Conservation (phyloP, 768 basidiomycete species). For the Pleurotus salmoneostramineus region DNA sequence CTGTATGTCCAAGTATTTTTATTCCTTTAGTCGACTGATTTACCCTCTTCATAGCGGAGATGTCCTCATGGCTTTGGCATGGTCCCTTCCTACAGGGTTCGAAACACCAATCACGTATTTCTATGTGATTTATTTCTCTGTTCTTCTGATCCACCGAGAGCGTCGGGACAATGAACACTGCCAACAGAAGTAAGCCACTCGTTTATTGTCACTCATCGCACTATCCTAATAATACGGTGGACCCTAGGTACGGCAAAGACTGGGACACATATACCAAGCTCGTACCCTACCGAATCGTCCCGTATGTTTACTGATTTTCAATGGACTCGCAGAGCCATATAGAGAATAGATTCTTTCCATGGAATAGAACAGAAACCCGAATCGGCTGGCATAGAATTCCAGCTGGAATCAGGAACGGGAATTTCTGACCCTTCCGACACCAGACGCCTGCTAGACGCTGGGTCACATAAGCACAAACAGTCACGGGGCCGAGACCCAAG, state of each 20-base stretch:
- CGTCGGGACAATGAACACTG: conserved; percentile 89
- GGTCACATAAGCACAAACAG: too few relatives aligned
- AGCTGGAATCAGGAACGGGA: too few relatives aligned
- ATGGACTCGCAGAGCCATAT: neutral
- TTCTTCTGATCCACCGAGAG: conserved; percentile 88
- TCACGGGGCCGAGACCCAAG: too few relatives aligned
- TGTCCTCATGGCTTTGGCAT: conserved; percentile 83
- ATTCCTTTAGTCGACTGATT: conserved; percentile 15
- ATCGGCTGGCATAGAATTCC: too few relatives aligned
- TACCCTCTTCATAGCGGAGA: conserved; percentile 52
- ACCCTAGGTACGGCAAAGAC: conserved; percentile 77
- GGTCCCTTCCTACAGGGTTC: conserved; percentile 94
- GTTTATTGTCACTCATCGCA: too few relatives aligned
- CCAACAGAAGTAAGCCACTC: conserved; percentile 66
- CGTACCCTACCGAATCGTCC: conserved; percentile 72
- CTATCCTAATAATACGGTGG: neutral
- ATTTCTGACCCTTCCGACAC: too few relatives aligned
- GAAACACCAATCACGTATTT: conserved; percentile 93
- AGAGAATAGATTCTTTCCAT: neutral
- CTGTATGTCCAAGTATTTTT: conserved; percentile 79
- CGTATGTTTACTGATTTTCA: conserved; percentile 51
- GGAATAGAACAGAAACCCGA: too few relatives aligned
- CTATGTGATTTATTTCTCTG: conserved; percentile 83
- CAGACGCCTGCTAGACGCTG: too few relatives aligned
- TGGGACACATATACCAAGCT: conserved; percentile 75